Evolutionary conservation across 441 rosid genomes (phyloP).

Genomic region (Populus hybrid): DNA sequence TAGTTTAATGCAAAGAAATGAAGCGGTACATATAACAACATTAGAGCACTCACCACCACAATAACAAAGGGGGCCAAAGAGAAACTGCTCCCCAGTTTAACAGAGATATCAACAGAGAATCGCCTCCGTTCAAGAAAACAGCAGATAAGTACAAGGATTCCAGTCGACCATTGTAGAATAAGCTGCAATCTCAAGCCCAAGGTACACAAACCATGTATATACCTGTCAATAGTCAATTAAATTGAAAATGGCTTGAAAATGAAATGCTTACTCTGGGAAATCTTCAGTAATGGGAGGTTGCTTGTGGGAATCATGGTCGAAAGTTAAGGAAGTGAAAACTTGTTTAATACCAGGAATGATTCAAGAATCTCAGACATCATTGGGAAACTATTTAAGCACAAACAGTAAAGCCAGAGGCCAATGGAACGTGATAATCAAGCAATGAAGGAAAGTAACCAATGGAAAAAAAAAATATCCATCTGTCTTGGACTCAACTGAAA

Average conservation of each 20-base stretch:
- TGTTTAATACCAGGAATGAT: background rate
- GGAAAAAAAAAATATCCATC: background rate
- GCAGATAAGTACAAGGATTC: constrained; percentile 76
- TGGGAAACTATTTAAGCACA: background rate
- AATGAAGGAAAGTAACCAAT: background rate
- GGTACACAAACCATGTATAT: constrained; percentile 35
- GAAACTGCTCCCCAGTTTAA: constrained; percentile 95
- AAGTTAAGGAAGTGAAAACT: constrained; percentile 7
- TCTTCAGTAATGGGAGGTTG: constrained; percentile 29
- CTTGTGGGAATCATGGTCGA: constrained; percentile 16
- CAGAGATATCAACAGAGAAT: constrained; percentile 62
- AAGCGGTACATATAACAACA: background rate
- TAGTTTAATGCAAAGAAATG: background rate
- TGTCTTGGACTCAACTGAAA: background rate
- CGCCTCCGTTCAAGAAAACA: constrained; percentile 75
- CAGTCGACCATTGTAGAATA: constrained; percentile 88
- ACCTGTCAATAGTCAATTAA: constrained; percentile 48
- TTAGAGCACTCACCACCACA: constrained; percentile 68
- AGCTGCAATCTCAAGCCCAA: constrained; percentile 92
- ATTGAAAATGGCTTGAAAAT: constrained; percentile 31
- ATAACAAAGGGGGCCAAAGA: constrained; percentile 79
- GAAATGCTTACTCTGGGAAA: constrained; percentile 32
- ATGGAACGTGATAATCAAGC: background rate
- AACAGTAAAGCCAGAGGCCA: background rate
- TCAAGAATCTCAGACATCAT: constrained; percentile 2